Evolutionary conservation across 352 stramenopile genomes (phyloP), one percentile per base, ranked within the genome.

Genomic region (Pythium chondricola): DNA sequence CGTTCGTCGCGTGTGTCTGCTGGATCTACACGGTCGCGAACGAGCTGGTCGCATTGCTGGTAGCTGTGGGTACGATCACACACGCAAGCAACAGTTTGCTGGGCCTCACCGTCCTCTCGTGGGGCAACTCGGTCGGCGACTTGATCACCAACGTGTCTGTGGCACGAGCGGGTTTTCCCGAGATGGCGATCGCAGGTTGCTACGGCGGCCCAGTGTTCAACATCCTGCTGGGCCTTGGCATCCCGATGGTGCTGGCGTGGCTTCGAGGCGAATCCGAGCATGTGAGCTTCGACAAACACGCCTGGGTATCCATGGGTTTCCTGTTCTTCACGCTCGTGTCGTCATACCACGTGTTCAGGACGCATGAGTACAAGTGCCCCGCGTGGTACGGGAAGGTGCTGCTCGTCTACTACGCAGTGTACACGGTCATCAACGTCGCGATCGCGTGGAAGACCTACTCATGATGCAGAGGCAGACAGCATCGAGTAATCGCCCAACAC

Each of bases 21-120:
- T 97, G 88, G 91, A 96, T 97, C 57, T 97, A 95, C 61, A 65
- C 80, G 2, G 67, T 97, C 29, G 87, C 88, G 5, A 85, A 73
- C 31, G 88, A 97, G 40, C 50, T 97, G 1, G 78, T 97, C 48
- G 78, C 74, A 11, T 49, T 95, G 21, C 62, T 97, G 9, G 66
- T 88, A 26, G 73, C 82, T 0, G 63, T 88, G 25, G 83, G 83
- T 11, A 67, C 72, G 21, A 89, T 91, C 46, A 92, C 80, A 14
- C 75, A 82, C 26, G 69, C 71, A 8, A 84, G 76, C 49, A 88
- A 84, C 47, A 91, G 75, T 38, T 56, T 93, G 20, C 50, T 93
- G 10, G 81, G 80, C 2, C 52, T 93, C 20, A 92, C 83, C 4
- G 76, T 93, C 16, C 67, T 93, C 2, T 81, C 79, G 5, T 93